A percentile compares a stretch with the other conserved stretches of the same genome.
These are phyloP conservation scores for Pseudogymnoascus sp. DNA, from an alignment of 2,329 filamentous ascomycete genomes.

Conservation along the genomic window DNA sequence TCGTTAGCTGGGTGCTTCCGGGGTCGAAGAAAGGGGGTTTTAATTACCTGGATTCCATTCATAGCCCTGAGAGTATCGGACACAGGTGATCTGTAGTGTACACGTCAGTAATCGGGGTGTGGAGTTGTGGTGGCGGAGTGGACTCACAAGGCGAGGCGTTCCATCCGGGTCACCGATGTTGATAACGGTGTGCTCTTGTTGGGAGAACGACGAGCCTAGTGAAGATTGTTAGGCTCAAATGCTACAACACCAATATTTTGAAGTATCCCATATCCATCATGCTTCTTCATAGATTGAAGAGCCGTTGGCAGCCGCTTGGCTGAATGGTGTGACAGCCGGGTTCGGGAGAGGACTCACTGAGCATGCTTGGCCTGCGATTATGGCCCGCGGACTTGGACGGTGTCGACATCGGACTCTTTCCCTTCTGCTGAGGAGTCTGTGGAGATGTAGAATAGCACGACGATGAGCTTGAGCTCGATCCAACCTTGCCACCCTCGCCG, in stretches of 20 bases:
- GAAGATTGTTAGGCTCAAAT: background rate
- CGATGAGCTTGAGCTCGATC: conserved; percentile 32
- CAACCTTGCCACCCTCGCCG: conserved; percentile 37
- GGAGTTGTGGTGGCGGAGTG: conserved; percentile 12
- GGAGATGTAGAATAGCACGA: conserved; percentile 52
- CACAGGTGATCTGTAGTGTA: conserved; percentile 60
- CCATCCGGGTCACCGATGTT: conserved; percentile 69
- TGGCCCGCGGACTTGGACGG: conserved; percentile 36
- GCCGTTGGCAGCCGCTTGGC: background rate
- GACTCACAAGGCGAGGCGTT: conserved; percentile 60
- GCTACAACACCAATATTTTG: background rate
- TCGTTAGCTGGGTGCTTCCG: conserved; percentile 2
- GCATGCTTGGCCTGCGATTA: conserved; percentile 51
- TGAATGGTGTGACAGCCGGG: background rate
- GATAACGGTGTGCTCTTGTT: conserved; percentile 72
- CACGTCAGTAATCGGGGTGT: conserved; percentile 7
- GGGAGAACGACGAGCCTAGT: conserved; percentile 61
- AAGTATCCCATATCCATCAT: background rate
- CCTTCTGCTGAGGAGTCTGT: conserved; percentile 40
- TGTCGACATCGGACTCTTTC: conserved; percentile 30
- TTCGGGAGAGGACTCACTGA: conserved; percentile 42
- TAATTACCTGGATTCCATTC: conserved; percentile 68
- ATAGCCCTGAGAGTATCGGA: conserved; percentile 72
- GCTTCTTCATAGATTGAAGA: background rate
- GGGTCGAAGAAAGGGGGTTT: conserved; percentile 16